Base-by-base conservation (phyloP, 495 filamentous ascomycete species). In the Hypoxylon perforatum region DNA sequence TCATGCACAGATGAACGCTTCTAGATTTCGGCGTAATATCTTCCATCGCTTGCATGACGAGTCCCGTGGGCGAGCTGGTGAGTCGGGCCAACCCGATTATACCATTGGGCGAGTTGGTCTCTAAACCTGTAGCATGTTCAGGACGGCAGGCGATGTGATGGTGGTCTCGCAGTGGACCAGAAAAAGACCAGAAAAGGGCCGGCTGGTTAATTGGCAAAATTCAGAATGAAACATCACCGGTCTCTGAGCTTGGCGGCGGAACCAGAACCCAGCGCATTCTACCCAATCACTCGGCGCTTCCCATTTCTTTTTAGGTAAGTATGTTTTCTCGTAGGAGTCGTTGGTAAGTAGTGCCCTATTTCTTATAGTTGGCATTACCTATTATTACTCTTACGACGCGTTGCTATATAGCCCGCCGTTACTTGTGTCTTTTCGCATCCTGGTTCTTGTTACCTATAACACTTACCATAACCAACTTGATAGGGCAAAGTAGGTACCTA, bases 151-250 rank as follows among this genome's bases (percentile, higher is more conserved):
- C 49, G 11, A 45, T 19, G 46, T 15, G 57, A 51, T 30, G 33
- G 25, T 23, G 23, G 1, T 12, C 15, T 46, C 39, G 61, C 17
- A 30, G 52, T 53, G 56, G 51, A 57, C 50, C 21, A 57, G 56
- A 69, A 69, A 64, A 64, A 50, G 51, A 57, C 50, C 17, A 57
- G 57, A 69, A 69, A 64, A 69, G 61, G 66, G 51, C 66, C 66
- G 66, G 61, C 55, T 36, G 66, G 56, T 61, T 55, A 64, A 57
- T 69, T 64, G 66, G 66, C 66, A 69, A 69, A 69, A 64, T 30
- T 55, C 66, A 56, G 61, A 47, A 69, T 64, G 61, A 64, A 63
- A 69, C 65, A 56, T 60, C 28, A 55, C 25, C 21, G 47, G 21
- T 48, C 52, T 49, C 46, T 49, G 52, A 49, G 38, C 55, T 58